These are phyloP conservation scores for Sisymbrium irio DNA, from an alignment of 345 rosid genomes.

Conservation along the genomic window DNA sequence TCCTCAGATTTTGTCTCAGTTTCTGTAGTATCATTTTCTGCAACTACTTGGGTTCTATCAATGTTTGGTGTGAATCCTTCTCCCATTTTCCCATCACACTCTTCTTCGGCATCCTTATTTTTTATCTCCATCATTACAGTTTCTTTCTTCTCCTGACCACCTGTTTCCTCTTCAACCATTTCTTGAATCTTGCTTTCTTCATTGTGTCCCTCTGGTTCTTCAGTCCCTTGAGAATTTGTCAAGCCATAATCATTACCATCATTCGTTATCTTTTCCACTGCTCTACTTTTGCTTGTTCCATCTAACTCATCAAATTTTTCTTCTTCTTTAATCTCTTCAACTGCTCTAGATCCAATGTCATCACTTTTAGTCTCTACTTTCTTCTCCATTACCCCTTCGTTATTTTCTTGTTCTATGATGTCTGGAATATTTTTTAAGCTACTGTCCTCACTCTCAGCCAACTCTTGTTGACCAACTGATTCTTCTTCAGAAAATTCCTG, in stretches of 20 bases:
- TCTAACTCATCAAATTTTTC: conserved; percentile 12
- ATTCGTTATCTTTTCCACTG: neutral
- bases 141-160: conserved; percentile 7
- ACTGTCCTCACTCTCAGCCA: neutral
- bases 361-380: conserved; percentile 4
- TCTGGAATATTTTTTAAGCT: neutral
- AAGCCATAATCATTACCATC: neutral
- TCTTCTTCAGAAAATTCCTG: too few species aligned
- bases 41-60: neutral
- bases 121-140: neutral
- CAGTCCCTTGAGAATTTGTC: conserved; percentile 7
- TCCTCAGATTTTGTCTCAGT: neutral
- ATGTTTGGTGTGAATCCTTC: conserved; percentile 2
- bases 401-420: conserved; percentile 2
- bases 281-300: neutral
- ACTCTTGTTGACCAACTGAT: neutral
- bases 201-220: neutral
- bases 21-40: neutral
- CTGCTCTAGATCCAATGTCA: neutral
- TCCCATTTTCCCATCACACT: neutral
- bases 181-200: conserved; percentile 7
- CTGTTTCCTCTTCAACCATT: neutral
- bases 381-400: neutral
- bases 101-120: neutral
- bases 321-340: conserved; percentile 11